Base-by-base conservation (phyloP, 208 protist species). In the Acanthamoeba culbertsoni region DNA sequence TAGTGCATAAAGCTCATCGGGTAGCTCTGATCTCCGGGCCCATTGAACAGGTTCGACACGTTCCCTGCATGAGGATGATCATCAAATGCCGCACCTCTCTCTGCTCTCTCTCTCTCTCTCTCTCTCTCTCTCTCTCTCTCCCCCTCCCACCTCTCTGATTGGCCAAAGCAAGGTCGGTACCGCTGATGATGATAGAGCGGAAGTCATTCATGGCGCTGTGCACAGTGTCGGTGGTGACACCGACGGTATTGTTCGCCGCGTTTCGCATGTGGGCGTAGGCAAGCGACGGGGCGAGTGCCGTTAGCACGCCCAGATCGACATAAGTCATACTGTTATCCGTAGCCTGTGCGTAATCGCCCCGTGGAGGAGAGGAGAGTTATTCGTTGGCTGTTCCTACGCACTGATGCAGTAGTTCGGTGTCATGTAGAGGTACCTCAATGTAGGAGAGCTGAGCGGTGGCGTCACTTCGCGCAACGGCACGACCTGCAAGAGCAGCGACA, bases 121-220 rank as follows among this genome's bases (percentile, higher is more conserved):
- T n/a, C n/a, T n/a, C n/a, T n/a, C n/a, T n/a, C n/a, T n/a, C n/a
- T n/a, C n/a, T n/a, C n/a, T n/a, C n/a, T n/a, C n/a, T n/a, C n/a
- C n/a, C n/a, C n/a, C n/a, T n/a, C n/a, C n/a, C n/a, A n/a, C n/a
- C n/a, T n/a, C n/a, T n/a, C n/a, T n/a, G n/a, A n/a, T n/a, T 79
- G 1, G 4, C n/a, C 68, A 16, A 3, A 5, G 37, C 28, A 45
- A 35, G 40, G 33, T 1, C 5, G 31, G 23, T 23, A 20, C n/a
- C 35, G 16, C 12, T 23, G 8, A 37, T n/a, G 8, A 86, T 35
- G 18, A 7, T 10, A 2, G 33, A 2, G 0, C 53, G 48, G 35
- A 53, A 91, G 37, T 91, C 84, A 16, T 6, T 28, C 84, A 91
- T 91, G 20, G 84, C 84, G 23, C 37, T 53, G 20, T 91, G 84